Percentiles rank a stretch among this genome's conserved stretches.
Evolutionary conservation across 108 stramenopile genomes (phyloP).

Genomic region (Nitzschia sp.): DNA sequence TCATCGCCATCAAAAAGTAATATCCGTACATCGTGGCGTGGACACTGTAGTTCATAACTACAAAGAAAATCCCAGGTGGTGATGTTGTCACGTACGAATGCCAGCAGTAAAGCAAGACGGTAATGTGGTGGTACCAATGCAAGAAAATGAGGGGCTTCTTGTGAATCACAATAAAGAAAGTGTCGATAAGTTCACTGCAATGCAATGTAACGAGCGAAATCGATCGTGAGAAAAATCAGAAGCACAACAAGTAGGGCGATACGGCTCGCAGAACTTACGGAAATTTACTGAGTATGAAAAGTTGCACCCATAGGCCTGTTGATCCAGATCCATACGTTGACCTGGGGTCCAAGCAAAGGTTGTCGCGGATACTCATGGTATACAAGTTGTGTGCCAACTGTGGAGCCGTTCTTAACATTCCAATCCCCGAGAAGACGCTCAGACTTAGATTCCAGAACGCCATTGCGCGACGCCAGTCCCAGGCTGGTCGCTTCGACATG

Average conservation of each 20-base stretch:
- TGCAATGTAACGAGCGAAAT: too few species aligned
- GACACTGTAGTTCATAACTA: slow-evolving; percentile 99
- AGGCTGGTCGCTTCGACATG: slow-evolving; percentile 50
- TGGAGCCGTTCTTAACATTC: slow-evolving; percentile 86
- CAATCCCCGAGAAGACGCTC: slow-evolving; percentile 84
- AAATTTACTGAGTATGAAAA: slow-evolving; percentile 93
- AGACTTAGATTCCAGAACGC: slow-evolving; percentile 90
- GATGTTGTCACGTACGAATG: slow-evolving; percentile 88
- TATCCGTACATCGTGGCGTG: slow-evolving; percentile 99
- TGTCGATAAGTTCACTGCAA: slow-evolving; percentile 93
- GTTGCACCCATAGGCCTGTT: slow-evolving; percentile 89
- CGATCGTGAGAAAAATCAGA: background rate
- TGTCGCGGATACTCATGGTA: slow-evolving; percentile 51
- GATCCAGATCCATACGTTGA: slow-evolving; percentile 67
- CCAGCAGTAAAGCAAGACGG: slow-evolving; percentile 97
- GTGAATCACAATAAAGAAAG: slow-evolving; percentile 96
- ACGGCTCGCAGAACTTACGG: too few species aligned
- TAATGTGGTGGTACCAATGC: slow-evolving; percentile 99
- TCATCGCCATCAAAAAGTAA: slow-evolving; percentile 94
- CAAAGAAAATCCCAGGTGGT: slow-evolving; percentile 95
- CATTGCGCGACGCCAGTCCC: slow-evolving; percentile 63
- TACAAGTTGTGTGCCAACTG: slow-evolving; percentile 84
- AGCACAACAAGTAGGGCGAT: background rate
- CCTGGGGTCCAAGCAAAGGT: slow-evolving; percentile 71
- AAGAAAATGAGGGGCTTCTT: slow-evolving; percentile 95